Evolutionary conservation across 1,284 basidiomycete genomes (phyloP).

Genomic region (Ustilago loliicola): DNA sequence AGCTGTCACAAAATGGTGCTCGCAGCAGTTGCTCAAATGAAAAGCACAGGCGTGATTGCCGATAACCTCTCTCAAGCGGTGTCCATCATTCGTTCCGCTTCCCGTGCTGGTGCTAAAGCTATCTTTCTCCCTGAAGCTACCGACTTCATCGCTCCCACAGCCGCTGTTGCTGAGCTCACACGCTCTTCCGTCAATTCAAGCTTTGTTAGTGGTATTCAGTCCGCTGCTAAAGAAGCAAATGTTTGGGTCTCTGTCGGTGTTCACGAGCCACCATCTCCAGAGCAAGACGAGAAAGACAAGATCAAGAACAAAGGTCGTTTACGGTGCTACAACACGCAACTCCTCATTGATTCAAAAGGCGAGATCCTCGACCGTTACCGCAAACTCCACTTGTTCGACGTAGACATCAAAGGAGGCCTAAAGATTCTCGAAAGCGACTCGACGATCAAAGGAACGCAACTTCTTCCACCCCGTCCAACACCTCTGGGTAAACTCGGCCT

Average conservation of each 20-base stretch:
- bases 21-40: constrained; percentile 66
- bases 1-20: constrained; percentile 44
- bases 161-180: constrained; percentile 60
- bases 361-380: constrained; percentile 71
- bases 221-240: constrained; percentile 69
- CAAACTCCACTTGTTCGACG: constrained; percentile 74
- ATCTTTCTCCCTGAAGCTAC: constrained; percentile 73
- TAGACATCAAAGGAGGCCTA: constrained; percentile 71
- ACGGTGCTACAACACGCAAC: constrained; percentile 73
- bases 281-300: constrained; percentile 51
- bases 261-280: constrained; percentile 71
- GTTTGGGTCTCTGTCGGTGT: constrained; percentile 73
- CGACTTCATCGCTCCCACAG: constrained; percentile 73
- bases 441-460: constrained; percentile 70
- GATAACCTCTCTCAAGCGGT: constrained; percentile 57
- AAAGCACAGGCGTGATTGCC: constrained; percentile 56
- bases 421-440: constrained; percentile 68
- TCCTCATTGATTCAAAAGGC: constrained; percentile 72
- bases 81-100: constrained; percentile 67
- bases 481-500: constrained; percentile 71
- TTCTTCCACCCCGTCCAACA: constrained; percentile 68
- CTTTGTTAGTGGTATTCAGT: constrained; percentile 70
- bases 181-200: constrained; percentile 55
- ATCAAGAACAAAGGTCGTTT: constrained; percentile 46
- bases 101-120: constrained; percentile 71